Base-by-base conservation (phyloP, 805 yeast genomes). In the Hemisphaericaspora nanyangensis region DNA sequence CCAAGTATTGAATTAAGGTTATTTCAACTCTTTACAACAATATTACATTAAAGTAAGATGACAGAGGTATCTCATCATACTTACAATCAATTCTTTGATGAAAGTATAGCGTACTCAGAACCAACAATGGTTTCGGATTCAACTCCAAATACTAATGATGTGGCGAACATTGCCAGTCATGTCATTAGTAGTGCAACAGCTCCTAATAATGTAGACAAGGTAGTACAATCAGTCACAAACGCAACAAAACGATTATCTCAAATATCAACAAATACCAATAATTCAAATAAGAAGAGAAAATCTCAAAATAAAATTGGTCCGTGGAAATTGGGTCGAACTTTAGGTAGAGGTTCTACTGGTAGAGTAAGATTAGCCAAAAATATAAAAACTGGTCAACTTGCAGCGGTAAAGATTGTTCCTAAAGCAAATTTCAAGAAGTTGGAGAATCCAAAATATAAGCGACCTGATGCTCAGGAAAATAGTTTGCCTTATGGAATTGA, bases 291-390 rank as follows among this genome's bases (percentile, higher is more conserved):
- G 59, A 76, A 53, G 61, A 69, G 72, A 33, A 60, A 65, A 42
- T 49, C 49, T 42, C 79, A 74, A 50, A 74, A 75, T 47, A 73
- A 79, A 49, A 81, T 93, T 32, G 99, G 99, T 2, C 97, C 99
- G 2, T 93, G 99, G 99, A 85, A 88, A 56, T 69, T 93, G 27
- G 98, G 98, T 20, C 76, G 91, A 49, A 93, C 99, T 2, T 68
- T 93, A 37, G 99, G 99, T 17, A 75, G 95, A 43, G 99, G 99
- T n/a, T 85, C 95, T 11, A 87, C 96, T 1, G 98, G 99, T 17
- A 76, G 97, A 45, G 99, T 93, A 13, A 71, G 96, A 43, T 72
- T 93, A 40, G 98, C 99, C 12, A 83, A 88, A 50, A 95, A 93
- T 58, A 75, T 80, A 31, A 75, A 76, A 38, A 83, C 93, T 1